Conservation (phyloP, 768 basidiomycete genomes). For the Coprinopsis marcescibilis region DNA sequence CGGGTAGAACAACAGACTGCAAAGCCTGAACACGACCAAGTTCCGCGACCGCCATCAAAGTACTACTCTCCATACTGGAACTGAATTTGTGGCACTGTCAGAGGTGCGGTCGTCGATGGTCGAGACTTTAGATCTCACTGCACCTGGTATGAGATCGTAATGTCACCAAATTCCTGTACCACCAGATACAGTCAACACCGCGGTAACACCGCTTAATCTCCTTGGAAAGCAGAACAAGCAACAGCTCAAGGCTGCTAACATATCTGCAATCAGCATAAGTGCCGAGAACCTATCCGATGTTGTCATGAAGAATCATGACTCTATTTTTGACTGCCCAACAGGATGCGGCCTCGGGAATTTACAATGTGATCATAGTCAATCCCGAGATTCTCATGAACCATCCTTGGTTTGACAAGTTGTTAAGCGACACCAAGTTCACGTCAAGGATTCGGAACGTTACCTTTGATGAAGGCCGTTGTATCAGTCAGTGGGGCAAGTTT, state of each 20-base stretch:
- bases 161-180: too few species aligned
- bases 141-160: too few species aligned
- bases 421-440: not conserved
- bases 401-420: not conserved
- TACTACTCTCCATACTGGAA: too few species aligned
- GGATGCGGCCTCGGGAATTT: constrained; percentile 15
- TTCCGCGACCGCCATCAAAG: too few species aligned
- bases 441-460: not conserved
- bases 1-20: too few species aligned
- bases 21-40: too few species aligned
- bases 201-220: constrained; percentile 19
- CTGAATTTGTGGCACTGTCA: too few species aligned
- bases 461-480: not conserved
- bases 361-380: constrained; percentile 16
- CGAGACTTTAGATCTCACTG: too few species aligned
- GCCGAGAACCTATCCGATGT: constrained; percentile 12
- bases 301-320: constrained; percentile 10
- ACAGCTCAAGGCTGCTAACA: constrained; percentile 10
- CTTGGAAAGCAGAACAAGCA: constrained; percentile 17
- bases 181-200: too few species aligned
- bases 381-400: constrained; percentile 13
- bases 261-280: constrained; percentile 14
- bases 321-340: constrained; percentile 8
- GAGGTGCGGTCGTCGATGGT: too few species aligned
- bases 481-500: not conserved